Evolutionary conservation across 257 asterid species (phyloP), one percentile per base, ranked within the genome.

Genomic region (Parsonsia alboflavescens): DNA sequence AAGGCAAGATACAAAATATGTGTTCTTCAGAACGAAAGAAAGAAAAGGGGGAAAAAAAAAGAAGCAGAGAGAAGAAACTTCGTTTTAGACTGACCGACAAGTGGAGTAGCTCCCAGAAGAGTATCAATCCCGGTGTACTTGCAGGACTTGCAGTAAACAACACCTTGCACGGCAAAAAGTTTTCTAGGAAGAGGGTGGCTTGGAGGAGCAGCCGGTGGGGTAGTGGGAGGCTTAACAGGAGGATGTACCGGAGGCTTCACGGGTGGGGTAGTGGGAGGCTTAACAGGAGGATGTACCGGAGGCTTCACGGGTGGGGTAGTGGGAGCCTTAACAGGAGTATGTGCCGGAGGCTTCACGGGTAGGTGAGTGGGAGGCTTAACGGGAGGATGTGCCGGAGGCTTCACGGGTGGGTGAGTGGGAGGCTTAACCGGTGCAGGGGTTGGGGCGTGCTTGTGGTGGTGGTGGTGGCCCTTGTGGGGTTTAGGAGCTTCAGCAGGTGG

Each of bases 91-190:
- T 39, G 15, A 86, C 95, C 91, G 0, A 30, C 48, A 3, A 91
- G 87, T n/a, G 92, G 86, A 26, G 81, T 5, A 69, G 93, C 95
- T 5, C 76, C 86, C 41, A 4, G 0, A 52, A 87, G 82, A 19
- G 87, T 87, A 68, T 84, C 82, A 63, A 76, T 42, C 1, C 96
- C 95, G 0, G 76, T 75, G 33, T 73, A 92, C 76, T 81, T 84
- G 90, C 97, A 92, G 0, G 89, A 62, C 49, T 92, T 92, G 86
- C 97, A 92, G 79, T 70, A 73, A 19, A 86, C 91, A 62, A 79
- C 85, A n/a, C 88, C 90, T 50, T 82, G 85, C 12, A 86, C 83
- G 30, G 79, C 84, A 53, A 82, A 71, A 15, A 44, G 76, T 49
- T 78, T 82, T 72, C 73, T 75, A 7, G 0, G 0, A 2, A 73